These are phyloP conservation scores for Saturnispora ahearnii DNA, from an alignment of 805 yeast species.

Conservation along the genomic window DNA sequence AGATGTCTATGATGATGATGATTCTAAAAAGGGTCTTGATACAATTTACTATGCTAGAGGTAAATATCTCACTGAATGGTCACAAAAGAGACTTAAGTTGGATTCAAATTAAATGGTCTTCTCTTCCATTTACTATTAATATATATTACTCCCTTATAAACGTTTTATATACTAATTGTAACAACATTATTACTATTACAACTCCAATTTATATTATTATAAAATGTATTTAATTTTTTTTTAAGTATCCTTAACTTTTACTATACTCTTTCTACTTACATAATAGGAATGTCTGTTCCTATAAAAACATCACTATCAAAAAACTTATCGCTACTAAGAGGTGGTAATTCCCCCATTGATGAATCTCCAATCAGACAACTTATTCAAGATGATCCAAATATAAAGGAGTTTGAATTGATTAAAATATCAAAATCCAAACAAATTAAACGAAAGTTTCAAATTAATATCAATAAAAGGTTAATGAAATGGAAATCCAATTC, in stretches of 20 bases:
- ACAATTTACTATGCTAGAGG: constrained; percentile 22
- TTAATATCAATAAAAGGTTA: constrained; percentile 47
- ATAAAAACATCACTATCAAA: constrained; percentile 3
- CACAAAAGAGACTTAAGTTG: constrained; percentile 14
- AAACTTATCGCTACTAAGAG: background rate
- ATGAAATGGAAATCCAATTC: constrained; percentile 52
- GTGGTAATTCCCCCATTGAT: constrained; percentile 1
- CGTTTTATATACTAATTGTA: background rate
- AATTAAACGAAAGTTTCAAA: constrained; percentile 45
- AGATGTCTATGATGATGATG: constrained; percentile 22
- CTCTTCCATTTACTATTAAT: background rate
- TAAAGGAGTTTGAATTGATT: constrained; percentile 48
- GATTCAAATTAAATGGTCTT: constrained; percentile 10
- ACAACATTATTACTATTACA: background rate
- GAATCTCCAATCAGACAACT: constrained; percentile 2
- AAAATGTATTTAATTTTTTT: too few species aligned
- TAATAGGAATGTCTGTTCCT: constrained; percentile 1
- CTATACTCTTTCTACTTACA: background rate
- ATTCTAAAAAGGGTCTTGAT: constrained; percentile 20
- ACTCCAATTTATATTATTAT: too few species aligned
- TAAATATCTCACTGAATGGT: constrained; percentile 18
- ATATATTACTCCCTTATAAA: background rate
- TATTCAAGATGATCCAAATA: constrained; percentile 6
- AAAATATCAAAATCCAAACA: constrained; percentile 65
- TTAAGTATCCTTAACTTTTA: background rate